A percentile compares a stretch with the other conserved stretches of the same genome.
These are phyloP conservation scores for Ambrosia artemisiifolia DNA, from an alignment of 129 eudicot genomes.

Conservation along the genomic window DNA sequence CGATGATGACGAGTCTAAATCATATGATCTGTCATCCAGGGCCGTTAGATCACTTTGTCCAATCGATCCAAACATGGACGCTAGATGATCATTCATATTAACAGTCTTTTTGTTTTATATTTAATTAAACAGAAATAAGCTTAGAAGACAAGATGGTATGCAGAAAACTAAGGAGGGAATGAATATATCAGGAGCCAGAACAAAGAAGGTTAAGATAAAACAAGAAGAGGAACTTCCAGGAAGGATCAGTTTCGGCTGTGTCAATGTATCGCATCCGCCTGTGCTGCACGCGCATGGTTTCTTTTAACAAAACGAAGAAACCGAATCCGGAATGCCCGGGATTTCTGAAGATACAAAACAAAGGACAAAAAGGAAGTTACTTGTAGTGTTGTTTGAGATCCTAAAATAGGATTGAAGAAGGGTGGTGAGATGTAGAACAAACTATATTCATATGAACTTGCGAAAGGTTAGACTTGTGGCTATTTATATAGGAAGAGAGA, in stretches of 20 bases:
- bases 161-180: conserved; percentile 11
- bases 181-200: conserved; percentile 50
- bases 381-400: conserved; percentile 8
- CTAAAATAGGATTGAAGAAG: conserved; percentile 18
- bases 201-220: conserved; percentile 48
- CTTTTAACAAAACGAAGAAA: conserved; percentile 23
- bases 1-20: conserved; percentile 31
- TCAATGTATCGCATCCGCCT: conserved; percentile 36
- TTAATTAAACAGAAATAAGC: background rate
- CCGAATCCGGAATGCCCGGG: background rate
- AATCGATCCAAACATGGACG: conserved; percentile 27
- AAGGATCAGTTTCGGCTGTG: conserved; percentile 43
- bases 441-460: conserved; percentile 1
- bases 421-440: conserved; percentile 2
- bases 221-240: conserved; percentile 54
- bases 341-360: background rate
- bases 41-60: conserved; percentile 15
- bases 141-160: conserved; percentile 10
- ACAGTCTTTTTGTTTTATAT: background rate
- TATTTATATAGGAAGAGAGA: conserved; percentile 16
- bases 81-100: conserved; percentile 25
- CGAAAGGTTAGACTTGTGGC: conserved; percentile 21
- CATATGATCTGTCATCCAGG: conserved; percentile 24
- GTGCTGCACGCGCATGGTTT: conserved; percentile 39
- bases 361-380: background rate